Evolutionary conservation across 2,329 filamentous ascomycete genomes (phyloP).

Genomic region (Exophiala calicioides): DNA sequence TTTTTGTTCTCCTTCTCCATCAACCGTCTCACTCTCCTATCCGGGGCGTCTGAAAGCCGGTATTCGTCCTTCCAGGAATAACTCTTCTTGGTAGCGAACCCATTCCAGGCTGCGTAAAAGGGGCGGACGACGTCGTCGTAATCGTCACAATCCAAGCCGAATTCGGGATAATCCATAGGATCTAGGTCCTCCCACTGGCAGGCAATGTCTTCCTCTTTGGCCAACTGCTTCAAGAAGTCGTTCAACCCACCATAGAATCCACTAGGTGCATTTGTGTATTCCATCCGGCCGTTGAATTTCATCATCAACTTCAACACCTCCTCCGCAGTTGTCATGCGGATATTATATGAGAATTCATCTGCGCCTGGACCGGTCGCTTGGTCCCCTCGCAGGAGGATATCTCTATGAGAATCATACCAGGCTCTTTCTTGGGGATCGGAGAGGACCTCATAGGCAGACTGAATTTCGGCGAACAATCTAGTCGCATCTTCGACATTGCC

Average conservation of each 20-base stretch:
- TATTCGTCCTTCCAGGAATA: constrained; percentile 91
- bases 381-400: constrained; percentile 73
- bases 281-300: constrained; percentile 74
- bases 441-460: constrained; percentile 91
- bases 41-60: constrained; percentile 79
- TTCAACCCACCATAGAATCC: constrained; percentile 84
- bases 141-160: constrained; percentile 72
- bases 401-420: constrained; percentile 96
- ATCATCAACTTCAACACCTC: constrained; percentile 78
- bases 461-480: constrained; percentile 82
- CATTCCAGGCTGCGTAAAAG: constrained; percentile 80
- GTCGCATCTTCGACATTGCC: constrained; percentile 83
- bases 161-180: constrained; percentile 71
- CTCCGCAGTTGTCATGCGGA: constrained; percentile 74
- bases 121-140: constrained; percentile 75
- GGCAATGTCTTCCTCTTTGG: constrained; percentile 75
- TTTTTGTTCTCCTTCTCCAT: constrained; percentile 97
- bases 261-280: constrained; percentile 74
- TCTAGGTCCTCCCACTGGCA: constrained; percentile 67
- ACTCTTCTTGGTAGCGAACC: constrained; percentile 79
- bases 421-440: constrained; percentile 93
- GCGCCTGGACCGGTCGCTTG: constrained; percentile 45
- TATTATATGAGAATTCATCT: constrained; percentile 65
- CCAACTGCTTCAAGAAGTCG: constrained; percentile 76
- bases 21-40: constrained; percentile 74